Evolutionary conservation across 441 rosid species (phyloP).

Genomic region (Pelargonium australe): DNA sequence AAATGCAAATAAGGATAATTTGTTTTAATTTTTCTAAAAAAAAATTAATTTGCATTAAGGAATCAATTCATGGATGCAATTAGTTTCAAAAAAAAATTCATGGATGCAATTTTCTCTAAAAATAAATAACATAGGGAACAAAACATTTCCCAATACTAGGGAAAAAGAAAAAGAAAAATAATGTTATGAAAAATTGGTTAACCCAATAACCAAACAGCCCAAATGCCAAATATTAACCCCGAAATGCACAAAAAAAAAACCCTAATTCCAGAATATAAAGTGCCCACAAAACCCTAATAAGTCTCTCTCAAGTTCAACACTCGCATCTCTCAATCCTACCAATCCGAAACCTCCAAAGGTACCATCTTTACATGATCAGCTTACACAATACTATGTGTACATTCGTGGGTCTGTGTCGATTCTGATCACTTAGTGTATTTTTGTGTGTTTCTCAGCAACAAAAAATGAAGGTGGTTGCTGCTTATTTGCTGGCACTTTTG

Average conservation of each 20-base stretch:
- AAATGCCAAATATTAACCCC: no score
- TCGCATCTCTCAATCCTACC: not conserved
- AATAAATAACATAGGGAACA: no score
- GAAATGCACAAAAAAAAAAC: not conserved
- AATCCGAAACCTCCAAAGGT: not conserved
- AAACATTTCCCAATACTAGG: no score
- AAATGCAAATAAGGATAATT: no score
- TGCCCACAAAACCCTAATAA: not conserved
- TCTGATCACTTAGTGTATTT: not conserved
- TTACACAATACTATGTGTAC: not conserved
- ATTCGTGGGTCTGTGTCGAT: not conserved
- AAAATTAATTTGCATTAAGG: no score
- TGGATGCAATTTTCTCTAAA: no score
- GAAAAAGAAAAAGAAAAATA: no score
- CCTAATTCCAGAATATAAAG: not conserved
- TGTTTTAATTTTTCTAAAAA: no score
- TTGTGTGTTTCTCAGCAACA: constrained; percentile 11
- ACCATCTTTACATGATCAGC: not conserved
- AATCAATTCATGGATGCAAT: no score
- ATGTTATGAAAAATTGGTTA: no score
- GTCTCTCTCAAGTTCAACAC: not conserved
- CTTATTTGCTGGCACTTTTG: constrained; percentile 67
- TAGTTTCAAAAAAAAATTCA: no score
- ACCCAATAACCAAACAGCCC: no score
- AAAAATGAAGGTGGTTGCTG: constrained; percentile 52